phyloP scores from a whole-genome alignment of 108 stramenopile genomes.

The Pseudonitzschia multiseries region DNA sequence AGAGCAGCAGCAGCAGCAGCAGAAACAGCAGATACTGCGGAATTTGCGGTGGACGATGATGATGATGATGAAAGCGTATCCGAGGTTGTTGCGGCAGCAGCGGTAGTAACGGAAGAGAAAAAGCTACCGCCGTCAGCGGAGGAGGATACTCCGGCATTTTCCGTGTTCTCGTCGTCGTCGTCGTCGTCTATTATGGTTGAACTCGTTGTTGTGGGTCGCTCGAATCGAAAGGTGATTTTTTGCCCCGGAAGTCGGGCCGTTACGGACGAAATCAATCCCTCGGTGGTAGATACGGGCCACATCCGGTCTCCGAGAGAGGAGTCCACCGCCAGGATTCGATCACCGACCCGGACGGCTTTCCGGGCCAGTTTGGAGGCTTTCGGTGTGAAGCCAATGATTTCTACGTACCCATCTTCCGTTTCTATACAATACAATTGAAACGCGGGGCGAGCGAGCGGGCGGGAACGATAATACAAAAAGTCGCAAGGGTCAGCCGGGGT shows the following conservation, averaged over 20 bases:
- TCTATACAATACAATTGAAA: constrained; percentile 37
- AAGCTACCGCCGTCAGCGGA: background rate
- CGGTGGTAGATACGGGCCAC: constrained; percentile 85
- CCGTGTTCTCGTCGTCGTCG: background rate
- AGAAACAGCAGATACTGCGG: too few relatives aligned
- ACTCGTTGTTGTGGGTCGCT: constrained; percentile 31
- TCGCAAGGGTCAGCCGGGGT: too few relatives aligned
- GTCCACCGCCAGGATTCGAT: constrained; percentile 77
- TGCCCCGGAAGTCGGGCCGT: constrained; percentile 80
- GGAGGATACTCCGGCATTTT: background rate
- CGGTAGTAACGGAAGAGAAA: constrained; percentile 5
- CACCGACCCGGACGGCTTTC: constrained; percentile 62
- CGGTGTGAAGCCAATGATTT: constrained; percentile 65
- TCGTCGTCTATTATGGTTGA: background rate
- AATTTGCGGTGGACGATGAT: too few relatives aligned
- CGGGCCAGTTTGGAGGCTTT: constrained; percentile 60
- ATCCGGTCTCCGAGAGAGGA: constrained; percentile 70
- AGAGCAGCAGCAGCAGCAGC: too few relatives aligned
- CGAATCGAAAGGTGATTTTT: constrained; percentile 66
- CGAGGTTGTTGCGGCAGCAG: constrained; percentile 18
- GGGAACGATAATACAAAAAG: background rate
- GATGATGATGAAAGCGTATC: too few relatives aligned
- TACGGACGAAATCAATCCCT: constrained; percentile 80
- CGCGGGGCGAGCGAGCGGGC: too few relatives aligned
- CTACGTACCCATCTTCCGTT: constrained; percentile 77